Evolutionary conservation across 2,329 filamentous ascomycete genomes (phyloP), one percentile per base, ranked within the genome.

Genomic region (Fusarium irregulare): DNA sequence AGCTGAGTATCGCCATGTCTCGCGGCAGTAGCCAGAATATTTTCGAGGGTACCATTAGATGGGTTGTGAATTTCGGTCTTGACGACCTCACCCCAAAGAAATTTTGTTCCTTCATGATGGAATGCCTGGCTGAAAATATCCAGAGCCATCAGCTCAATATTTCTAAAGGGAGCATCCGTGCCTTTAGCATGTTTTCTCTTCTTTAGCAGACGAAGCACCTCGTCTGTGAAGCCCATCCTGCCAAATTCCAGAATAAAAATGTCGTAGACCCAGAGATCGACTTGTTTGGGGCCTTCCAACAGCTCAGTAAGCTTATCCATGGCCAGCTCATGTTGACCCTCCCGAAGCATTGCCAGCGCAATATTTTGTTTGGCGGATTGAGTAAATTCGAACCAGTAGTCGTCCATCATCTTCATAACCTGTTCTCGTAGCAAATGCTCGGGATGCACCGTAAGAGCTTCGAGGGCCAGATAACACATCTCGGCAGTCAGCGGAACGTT

Each of bases 271-370:
- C 94, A 98, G 1, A 83, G 76, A 30, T 91, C 86, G 6, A 94
- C 80, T 4, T 73, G 74, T 2, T 87, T 82, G 4, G 84, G 82
- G 50, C 87, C 83, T 54, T 83, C 80, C 44, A 88, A 82, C 85
- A 97, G 88, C 23, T 86, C 81, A 40, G 93, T 90, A 44, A 97
- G 79, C 70, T 88, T 88, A 54, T 87, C 84, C 61, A 97, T 82
- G 3, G 93, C 94, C 68, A 94, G 82, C 80, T 98, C 96, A 67
- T 93, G 90, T 74, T 97, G 91, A 1, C 89, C 88, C 73, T 98
- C 94, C 21, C 94, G 87, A 37, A 98, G 83, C 63, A 97, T 81
- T 0, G 93, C 93, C 12, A 93, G 81, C 3, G 91, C 86, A 21
- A 97, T 84, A 75, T 87, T 88, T 73, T 92, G 88, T 76, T 87